Base-by-base conservation (phyloP, 495 filamentous ascomycete genomes). In the Cercophora newfieldiana region DNA sequence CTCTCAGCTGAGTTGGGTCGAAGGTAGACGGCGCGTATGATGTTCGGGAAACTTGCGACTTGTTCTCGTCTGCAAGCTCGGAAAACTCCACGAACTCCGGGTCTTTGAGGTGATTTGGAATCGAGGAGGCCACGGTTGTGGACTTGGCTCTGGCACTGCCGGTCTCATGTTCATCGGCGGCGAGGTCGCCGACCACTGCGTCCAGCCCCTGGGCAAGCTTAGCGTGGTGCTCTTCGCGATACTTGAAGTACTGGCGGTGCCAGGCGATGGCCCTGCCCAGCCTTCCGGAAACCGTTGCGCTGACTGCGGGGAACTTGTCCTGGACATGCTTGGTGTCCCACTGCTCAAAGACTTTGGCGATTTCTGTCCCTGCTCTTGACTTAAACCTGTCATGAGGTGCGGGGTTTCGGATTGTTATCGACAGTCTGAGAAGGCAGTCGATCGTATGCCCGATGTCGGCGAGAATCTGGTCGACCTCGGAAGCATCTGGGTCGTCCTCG, bases 181-280 rank as follows among this genome's bases (percentile, higher is more conserved):
- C n/a, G n/a, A n/a, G n/a, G n/a, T 47, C 8, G 8, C 22, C 50
- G n/a, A 1, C n/a, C 21, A 19, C 63, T 33, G 54, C 48, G 19
- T 66, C 71, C 59, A 67, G 64, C 24, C 65, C 72, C 44, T 72
- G 64, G 1, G 69, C 58, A 1, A 81, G 64, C 57, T 78, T 79
- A 7, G 26, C 49, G 49, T 70, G 66, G 68, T 80, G 80, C 58
- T 73, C 66, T 67, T 77, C 69, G 1, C 76, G 72, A 56, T 82
- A 82, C 56, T 63, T 72, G 19, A 81, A 65, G 66, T 74, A 79
- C 29, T 77, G 69, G 2, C 77, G 72, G n/a, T 79, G 64, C 30
- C 68, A 63, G 2, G 75, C 73, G 19, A 77, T 79, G 0, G 78
- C 75, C 48, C 69, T 71, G 28, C 78, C 80, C 7, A 82, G 69